Evolutionary conservation across 2,329 filamentous ascomycete genomes (phyloP).

Genomic region (Fusarium mangiferae): DNA sequence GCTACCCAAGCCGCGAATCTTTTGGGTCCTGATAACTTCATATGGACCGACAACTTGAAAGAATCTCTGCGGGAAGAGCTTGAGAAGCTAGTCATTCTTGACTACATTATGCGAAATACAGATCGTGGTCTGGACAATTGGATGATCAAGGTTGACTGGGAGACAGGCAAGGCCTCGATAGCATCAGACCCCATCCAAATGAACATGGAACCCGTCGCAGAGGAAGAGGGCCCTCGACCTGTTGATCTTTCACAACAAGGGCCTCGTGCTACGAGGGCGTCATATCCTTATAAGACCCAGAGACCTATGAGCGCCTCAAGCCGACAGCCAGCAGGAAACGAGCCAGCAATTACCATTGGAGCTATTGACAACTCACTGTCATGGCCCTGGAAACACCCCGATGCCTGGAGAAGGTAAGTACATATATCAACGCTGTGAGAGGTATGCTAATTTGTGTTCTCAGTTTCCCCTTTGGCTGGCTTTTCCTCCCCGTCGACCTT

Average conservation of each 20-base stretch:
- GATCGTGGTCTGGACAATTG: slow-evolving; percentile 97
- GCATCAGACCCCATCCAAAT: slow-evolving; percentile 81
- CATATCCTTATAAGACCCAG: slow-evolving; percentile 78
- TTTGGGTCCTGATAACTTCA: slow-evolving; percentile 68
- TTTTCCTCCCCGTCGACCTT: slow-evolving; percentile 94
- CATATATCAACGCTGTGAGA: background rate
- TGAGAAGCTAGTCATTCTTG: slow-evolving; percentile 95
- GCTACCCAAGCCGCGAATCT: slow-evolving; percentile 61
- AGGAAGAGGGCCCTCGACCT: slow-evolving; percentile 66
- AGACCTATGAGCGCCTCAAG: slow-evolving; percentile 85
- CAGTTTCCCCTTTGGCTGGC: slow-evolving; percentile 97
- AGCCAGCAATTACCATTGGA: slow-evolving; percentile 78
- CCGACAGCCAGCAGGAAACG: slow-evolving; percentile 55
- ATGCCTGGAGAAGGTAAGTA: slow-evolving; percentile 75
- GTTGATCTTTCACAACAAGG: slow-evolving; percentile 62
- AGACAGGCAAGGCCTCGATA: slow-evolving; percentile 84
- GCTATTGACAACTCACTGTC: slow-evolving; percentile 98
- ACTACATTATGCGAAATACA: slow-evolving; percentile 99
- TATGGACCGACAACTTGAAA: slow-evolving; percentile 89
- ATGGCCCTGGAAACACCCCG: slow-evolving; percentile 99
- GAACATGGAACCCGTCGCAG: slow-evolving; percentile 64
- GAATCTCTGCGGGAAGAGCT: slow-evolving; percentile 94
- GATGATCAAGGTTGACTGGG: slow-evolving; percentile 98
- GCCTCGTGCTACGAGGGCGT: slow-evolving; percentile 54
- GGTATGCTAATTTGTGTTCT: background rate